These are phyloP conservation scores for Cryptococcus deneoformans DNA, from an alignment of 1,284 basidiomycete species.

Conservation along the genomic window DNA sequence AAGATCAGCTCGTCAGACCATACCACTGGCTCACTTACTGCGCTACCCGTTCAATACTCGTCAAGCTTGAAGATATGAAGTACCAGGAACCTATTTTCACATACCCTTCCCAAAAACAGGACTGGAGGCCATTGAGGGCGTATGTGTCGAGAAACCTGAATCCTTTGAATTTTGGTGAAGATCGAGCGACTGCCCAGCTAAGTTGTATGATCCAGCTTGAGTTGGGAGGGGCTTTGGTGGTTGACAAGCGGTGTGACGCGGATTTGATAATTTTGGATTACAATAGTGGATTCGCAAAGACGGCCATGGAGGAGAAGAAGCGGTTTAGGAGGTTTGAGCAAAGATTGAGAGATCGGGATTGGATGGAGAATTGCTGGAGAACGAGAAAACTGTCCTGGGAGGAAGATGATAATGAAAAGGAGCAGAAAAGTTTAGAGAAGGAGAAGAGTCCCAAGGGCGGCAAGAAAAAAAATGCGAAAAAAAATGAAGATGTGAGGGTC, in stretches of 20 bases:
- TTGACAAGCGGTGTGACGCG: constrained; percentile 27
- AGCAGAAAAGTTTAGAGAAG: no score
- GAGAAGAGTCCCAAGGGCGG: no score
- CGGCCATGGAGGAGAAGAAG: constrained; percentile 24
- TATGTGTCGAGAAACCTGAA: constrained; percentile 39
- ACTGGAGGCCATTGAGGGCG: constrained; percentile 22
- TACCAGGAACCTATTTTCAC: constrained; percentile 17
- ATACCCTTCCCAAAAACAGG: constrained; percentile 9
- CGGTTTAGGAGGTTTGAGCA: constrained; percentile 26
- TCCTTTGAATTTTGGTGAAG: constrained; percentile 12
- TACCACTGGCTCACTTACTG: constrained; percentile 40
- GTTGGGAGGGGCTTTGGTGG: constrained; percentile 26
- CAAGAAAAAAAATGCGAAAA: no score
- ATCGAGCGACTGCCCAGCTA: constrained; percentile 9
- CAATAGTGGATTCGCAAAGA: constrained; percentile 23
- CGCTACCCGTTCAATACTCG: neutral
- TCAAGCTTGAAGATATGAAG: constrained; percentile 15
- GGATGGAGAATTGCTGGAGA: constrained; percentile 32
- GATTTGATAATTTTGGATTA: constrained; percentile 40
- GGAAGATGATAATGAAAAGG: neutral
- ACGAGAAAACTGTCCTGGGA: constrained; percentile 17
- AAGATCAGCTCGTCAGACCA: constrained; percentile 2
- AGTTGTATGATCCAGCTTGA: constrained; percentile 12
- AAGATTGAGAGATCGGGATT: constrained; percentile 35
- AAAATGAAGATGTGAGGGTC: no score